Evolutionary conservation across 129 eudicot genomes (phyloP).

Genomic region (Artemisia tridentata): DNA sequence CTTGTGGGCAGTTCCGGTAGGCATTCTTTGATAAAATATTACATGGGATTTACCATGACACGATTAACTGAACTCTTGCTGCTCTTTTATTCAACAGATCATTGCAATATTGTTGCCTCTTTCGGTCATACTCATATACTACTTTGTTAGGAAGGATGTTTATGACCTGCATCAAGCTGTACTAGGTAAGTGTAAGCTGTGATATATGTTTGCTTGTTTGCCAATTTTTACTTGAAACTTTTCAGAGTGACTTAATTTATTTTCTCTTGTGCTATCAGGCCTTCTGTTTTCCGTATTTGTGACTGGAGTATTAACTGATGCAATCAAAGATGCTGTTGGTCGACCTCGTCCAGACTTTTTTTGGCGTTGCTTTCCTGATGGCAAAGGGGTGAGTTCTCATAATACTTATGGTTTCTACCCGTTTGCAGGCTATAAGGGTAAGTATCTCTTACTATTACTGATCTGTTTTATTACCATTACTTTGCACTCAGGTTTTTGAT

Average conservation of each 20-base stretch:
- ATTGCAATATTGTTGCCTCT: conserved; percentile 62
- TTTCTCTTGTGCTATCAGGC: conserved; percentile 35
- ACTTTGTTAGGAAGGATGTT: conserved; percentile 62
- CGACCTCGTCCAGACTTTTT: conserved; percentile 94
- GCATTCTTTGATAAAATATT: conserved; percentile 1
- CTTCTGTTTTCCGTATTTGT: conserved; percentile 71
- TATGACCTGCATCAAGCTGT: conserved; percentile 83
- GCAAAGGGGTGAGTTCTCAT: conserved; percentile 56
- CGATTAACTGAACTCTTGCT: conserved; percentile 9
- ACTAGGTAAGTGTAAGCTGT: conserved; percentile 43
- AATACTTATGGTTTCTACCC: conserved; percentile 8
- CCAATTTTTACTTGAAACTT: background rate
- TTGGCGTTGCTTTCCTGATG: conserved; percentile 92
- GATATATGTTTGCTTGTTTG: conserved; percentile 2
- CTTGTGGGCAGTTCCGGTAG: conserved; percentile 91
- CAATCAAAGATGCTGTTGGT: conserved; percentile 93
- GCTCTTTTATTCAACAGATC: conserved; percentile 38
- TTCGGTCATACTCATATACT: conserved; percentile 49
- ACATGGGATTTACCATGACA: background rate
- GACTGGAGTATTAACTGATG: conserved; percentile 76
- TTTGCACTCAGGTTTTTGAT: conserved; percentile 54
- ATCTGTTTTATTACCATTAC: background rate
- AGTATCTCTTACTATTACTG: conserved; percentile 15
- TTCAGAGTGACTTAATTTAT: conserved; percentile 4
- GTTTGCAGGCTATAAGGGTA: background rate